phyloP scores from a whole-genome alignment of 345 rosid genomes.

The Mangifera indica region DNA sequence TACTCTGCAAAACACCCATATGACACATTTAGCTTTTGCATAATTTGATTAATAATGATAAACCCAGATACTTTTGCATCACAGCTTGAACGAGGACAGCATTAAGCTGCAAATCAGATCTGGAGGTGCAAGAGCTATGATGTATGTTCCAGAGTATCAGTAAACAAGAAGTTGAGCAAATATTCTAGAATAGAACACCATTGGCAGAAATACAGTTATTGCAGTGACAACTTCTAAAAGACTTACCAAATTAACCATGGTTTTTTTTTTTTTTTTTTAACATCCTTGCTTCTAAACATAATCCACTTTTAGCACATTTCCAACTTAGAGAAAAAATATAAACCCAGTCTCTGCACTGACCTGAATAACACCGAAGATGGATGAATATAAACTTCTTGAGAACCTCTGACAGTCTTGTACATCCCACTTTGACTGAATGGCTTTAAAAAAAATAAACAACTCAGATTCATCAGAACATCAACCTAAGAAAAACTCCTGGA shows the following conservation, averaged over 20 bases:
- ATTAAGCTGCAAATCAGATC: neutral
- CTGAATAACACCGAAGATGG: slow-evolving; percentile 91
- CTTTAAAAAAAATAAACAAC: slow-evolving; percentile 33
- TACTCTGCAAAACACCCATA: slow-evolving; percentile 51
- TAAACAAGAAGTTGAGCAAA: too few species aligned
- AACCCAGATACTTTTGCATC: neutral
- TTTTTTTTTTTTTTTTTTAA: neutral
- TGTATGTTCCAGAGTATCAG: too few species aligned
- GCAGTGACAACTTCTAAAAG: too few species aligned
- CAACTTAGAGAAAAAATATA: neutral
- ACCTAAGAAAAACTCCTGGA: neutral
- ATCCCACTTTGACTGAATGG: slow-evolving; percentile 70
- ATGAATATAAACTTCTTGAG: slow-evolving; percentile 87
- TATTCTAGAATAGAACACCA: too few species aligned
- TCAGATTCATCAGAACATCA: slow-evolving; percentile 14
- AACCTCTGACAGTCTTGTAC: slow-evolving; percentile 83
- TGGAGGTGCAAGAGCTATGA: too few species aligned
- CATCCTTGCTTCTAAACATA: neutral
- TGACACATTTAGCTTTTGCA: neutral
- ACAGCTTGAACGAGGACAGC: too few species aligned
- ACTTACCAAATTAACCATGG: too few species aligned
- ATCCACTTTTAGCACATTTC: neutral
- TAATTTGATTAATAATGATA: neutral
- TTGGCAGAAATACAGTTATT: too few species aligned
- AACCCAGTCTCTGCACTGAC: slow-evolving; percentile 35